phyloP scores from a whole-genome alignment of 495 filamentous ascomycete species.

The Talaromyces borbonicus region DNA sequence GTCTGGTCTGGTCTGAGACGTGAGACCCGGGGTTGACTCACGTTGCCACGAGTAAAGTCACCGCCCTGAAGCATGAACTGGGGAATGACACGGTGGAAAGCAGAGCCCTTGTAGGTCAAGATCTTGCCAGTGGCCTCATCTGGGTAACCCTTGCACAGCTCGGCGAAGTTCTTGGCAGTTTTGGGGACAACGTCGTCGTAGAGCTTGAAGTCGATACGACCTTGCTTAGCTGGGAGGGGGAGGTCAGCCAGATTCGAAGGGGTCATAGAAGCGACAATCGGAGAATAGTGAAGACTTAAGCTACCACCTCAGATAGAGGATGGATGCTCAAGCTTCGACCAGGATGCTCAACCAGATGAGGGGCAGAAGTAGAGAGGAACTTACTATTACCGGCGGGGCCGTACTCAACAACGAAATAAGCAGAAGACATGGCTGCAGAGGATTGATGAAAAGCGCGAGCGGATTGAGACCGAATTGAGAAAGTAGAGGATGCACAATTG shows the following conservation, averaged over 20 bases:
- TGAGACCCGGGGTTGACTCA: slow-evolving; percentile 31
- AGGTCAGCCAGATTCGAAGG: too few relatives aligned
- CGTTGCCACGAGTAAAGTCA: slow-evolving; percentile 92
- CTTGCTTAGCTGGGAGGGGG: slow-evolving; percentile 25
- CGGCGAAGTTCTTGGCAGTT: slow-evolving; percentile 93
- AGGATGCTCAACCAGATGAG: neutral
- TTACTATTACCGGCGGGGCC: slow-evolving; percentile 52
- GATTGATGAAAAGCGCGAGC: slow-evolving; percentile 54
- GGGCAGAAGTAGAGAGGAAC: slow-evolving; percentile 21
- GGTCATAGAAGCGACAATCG: too few relatives aligned
- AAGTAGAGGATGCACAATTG: slow-evolving; percentile 32
- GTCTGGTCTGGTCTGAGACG: too few relatives aligned
- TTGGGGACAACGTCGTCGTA: slow-evolving; percentile 83
- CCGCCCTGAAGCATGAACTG: slow-evolving; percentile 99
- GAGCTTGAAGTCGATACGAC: slow-evolving; percentile 84
- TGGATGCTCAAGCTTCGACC: neutral
- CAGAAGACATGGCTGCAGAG: slow-evolving; percentile 56
- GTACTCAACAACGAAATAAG: slow-evolving; percentile 56
- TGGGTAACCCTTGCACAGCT: slow-evolving; percentile 84
- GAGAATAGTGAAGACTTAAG: too few relatives aligned
- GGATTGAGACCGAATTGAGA: slow-evolving; percentile 34
- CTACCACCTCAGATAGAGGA: too few relatives aligned
- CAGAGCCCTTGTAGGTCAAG: slow-evolving; percentile 65
- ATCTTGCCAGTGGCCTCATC: slow-evolving; percentile 3
- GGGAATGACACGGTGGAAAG: slow-evolving; percentile 96